Conservation (phyloP, 768 basidiomycete genomes). For the Termitomyces sp. region DNA sequence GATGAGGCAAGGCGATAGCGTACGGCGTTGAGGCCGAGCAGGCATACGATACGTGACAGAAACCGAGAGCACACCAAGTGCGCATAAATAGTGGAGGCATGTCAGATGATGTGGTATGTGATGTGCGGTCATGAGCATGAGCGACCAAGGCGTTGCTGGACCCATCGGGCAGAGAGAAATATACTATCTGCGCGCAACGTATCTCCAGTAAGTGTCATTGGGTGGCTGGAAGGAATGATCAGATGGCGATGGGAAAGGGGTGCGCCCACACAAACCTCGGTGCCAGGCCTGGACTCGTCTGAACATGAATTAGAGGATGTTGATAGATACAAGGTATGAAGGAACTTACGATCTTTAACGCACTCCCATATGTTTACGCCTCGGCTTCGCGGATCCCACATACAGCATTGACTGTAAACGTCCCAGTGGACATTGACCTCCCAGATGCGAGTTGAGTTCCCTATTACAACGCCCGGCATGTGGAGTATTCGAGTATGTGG, state of each 20-base stretch:
- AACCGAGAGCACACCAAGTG: slow-evolving; percentile 5
- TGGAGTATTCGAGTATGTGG: slow-evolving; percentile 4
- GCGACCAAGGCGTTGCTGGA: slow-evolving; percentile 11
- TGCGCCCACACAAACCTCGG: slow-evolving; percentile 26
- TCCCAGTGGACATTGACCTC: slow-evolving; percentile 67
- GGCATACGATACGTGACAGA: background rate
- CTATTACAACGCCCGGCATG: slow-evolving; percentile 51
- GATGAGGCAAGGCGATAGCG: background rate
- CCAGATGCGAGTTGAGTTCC: slow-evolving; percentile 70
- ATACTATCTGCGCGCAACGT: slow-evolving; percentile 42
- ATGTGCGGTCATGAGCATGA: slow-evolving; percentile 19
- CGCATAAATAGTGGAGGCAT: slow-evolving; percentile 17
- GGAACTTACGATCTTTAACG: slow-evolving; percentile 59
- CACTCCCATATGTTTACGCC: slow-evolving; percentile 81
- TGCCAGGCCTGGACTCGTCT: slow-evolving; percentile 63
- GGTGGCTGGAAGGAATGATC: slow-evolving; percentile 30
- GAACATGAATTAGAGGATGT: slow-evolving; percentile 10
- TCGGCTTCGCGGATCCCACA: slow-evolving; percentile 65
- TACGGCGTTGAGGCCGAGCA: background rate
- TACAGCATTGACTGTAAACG: slow-evolving; percentile 64
- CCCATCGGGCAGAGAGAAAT: background rate
- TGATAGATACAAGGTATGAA: background rate
- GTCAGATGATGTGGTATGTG: slow-evolving; percentile 11
- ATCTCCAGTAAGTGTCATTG: slow-evolving; percentile 47
- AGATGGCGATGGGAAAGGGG: slow-evolving; percentile 13